Evolutionary conservation across 805 yeast genomes (phyloP).

Genomic region (Hanseniaspora lindneri): DNA sequence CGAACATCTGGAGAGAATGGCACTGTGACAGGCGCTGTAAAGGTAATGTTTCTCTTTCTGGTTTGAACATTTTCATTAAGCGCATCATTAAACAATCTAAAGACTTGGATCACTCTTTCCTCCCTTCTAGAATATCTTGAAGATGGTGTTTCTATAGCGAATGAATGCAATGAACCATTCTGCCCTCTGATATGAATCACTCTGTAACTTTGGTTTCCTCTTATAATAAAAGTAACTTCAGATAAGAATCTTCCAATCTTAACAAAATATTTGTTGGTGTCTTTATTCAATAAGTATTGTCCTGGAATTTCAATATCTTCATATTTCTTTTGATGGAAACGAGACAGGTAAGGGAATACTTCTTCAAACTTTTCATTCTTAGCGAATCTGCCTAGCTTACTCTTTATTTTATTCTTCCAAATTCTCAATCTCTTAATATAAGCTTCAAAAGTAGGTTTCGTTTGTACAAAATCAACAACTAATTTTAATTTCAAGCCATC

Average conservation of each 20-base stretch:
- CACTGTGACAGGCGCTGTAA: slow-evolving; percentile 81
- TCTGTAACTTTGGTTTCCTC: slow-evolving; percentile 81
- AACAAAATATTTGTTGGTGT: slow-evolving; percentile 77
- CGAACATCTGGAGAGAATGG: slow-evolving; percentile 93
- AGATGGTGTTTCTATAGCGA: slow-evolving; percentile 95
- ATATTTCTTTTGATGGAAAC: slow-evolving; percentile 94
- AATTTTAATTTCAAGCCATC: slow-evolving; percentile 79
- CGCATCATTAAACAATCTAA: slow-evolving; percentile 76
- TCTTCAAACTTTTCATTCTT: slow-evolving; percentile 73
- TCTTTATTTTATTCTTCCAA: slow-evolving; percentile 91
- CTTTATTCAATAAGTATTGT: slow-evolving; percentile 79
- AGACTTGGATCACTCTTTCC: slow-evolving; percentile 83
- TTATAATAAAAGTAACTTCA: slow-evolving; percentile 74
- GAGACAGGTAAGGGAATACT: slow-evolving; percentile 87
- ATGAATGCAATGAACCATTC: slow-evolving; percentile 82
- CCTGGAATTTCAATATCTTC: slow-evolving; percentile 98
- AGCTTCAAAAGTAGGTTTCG: slow-evolving; percentile 78
- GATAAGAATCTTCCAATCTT: slow-evolving; percentile 91
- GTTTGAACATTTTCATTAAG: slow-evolving; percentile 74
- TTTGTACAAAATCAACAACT: slow-evolving; percentile 76
- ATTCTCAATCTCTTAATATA: slow-evolving; percentile 71
- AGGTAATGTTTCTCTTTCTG: slow-evolving; percentile 69
- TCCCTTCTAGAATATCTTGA: slow-evolving; percentile 96
- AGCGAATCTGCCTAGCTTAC: slow-evolving; percentile 75
- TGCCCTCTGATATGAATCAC: slow-evolving; percentile 82